Evolutionary conservation across 1,284 basidiomycete genomes (phyloP).

Genomic region (Meripilus lineatus): DNA sequence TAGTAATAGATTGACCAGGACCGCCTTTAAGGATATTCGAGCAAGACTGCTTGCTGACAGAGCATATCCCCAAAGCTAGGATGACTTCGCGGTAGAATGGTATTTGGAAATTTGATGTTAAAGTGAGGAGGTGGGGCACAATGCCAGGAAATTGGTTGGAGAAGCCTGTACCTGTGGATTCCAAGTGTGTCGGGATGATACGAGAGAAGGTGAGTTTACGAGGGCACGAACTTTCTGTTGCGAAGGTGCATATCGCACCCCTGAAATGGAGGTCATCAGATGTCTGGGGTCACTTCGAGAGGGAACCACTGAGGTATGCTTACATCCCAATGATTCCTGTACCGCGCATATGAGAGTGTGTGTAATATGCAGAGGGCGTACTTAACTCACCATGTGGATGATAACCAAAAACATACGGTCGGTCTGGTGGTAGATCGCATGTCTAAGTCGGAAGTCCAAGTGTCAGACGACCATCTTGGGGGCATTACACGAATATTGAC

Average conservation of each 20-base stretch:
- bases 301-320: conserved; percentile 24
- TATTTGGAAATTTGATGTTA: conserved; percentile 86
- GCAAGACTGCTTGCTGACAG: conserved; percentile 88
- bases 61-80: conserved; percentile 83
- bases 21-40: conserved; percentile 81
- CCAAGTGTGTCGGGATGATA: conserved; percentile 1
- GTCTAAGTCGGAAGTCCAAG: conserved; percentile 45
- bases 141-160: conserved; percentile 89
- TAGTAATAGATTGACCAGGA: conserved; percentile 77
- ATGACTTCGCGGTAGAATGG: conserved; percentile 94
- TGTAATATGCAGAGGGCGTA: too few relatives aligned
- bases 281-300: background rate
- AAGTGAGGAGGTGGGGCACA: conserved; percentile 88
- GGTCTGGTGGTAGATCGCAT: conserved; percentile 84
- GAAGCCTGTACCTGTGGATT: conserved; percentile 79
- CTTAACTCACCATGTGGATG: conserved; percentile 83
- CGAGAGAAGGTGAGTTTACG: conserved; percentile 3
- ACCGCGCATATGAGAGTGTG: too few relatives aligned
- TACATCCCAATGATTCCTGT: conserved; percentile 92
- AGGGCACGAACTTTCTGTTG: conserved; percentile 68
- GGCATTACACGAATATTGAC: conserved; percentile 7
- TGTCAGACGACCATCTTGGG: conserved; percentile 1
- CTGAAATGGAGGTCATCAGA: conserved; percentile 33
- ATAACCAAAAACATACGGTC: conserved; percentile 95
- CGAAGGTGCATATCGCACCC: conserved; percentile 93